These are phyloP conservation scores for Lycium barbarum DNA, from an alignment of 257 asterid genomes.

Conservation along the genomic window DNA sequence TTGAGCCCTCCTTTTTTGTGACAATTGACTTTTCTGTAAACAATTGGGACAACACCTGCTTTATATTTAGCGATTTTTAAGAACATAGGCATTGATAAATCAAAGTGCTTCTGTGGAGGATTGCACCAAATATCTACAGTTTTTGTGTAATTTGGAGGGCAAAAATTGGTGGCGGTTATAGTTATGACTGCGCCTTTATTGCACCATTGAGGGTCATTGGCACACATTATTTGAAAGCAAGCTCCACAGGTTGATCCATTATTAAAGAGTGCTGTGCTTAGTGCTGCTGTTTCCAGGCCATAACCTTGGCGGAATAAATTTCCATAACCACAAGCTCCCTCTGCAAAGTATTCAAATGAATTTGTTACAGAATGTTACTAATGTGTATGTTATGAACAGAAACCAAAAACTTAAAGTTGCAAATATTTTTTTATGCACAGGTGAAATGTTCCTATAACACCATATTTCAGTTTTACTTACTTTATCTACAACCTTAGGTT, in stretches of 20 bases:
- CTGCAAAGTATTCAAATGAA: constrained; percentile 27
- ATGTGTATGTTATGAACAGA: neutral
- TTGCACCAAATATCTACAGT: constrained; percentile 47
- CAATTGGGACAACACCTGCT: constrained; percentile 52
- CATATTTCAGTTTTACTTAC: too few species aligned
- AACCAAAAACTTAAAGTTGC: neutral
- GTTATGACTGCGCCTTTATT: constrained; percentile 16
- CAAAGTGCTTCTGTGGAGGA: constrained; percentile 48
- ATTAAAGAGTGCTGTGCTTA: constrained; percentile 50
- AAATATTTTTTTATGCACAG: too few species aligned
- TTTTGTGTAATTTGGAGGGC: constrained; percentile 49
- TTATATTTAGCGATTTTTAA: constrained; percentile 40
- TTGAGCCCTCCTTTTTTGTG: constrained; percentile 41
- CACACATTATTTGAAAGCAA: constrained; percentile 50
- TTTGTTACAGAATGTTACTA: neutral
- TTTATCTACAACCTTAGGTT: too few species aligned
- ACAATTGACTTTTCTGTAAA: constrained; percentile 43
- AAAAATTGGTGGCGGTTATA: constrained; percentile 51
- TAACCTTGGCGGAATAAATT: constrained; percentile 38
- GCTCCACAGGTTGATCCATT: constrained; percentile 47
- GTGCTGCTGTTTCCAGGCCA: constrained; percentile 44
- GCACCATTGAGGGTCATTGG: constrained; percentile 33
- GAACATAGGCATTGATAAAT: constrained; percentile 44
- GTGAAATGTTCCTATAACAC: too few species aligned
- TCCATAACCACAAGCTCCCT: constrained; percentile 56